Base-by-base conservation (phyloP, 2,329 filamentous ascomycete species). In the Apiospora kogelbergensis region DNA sequence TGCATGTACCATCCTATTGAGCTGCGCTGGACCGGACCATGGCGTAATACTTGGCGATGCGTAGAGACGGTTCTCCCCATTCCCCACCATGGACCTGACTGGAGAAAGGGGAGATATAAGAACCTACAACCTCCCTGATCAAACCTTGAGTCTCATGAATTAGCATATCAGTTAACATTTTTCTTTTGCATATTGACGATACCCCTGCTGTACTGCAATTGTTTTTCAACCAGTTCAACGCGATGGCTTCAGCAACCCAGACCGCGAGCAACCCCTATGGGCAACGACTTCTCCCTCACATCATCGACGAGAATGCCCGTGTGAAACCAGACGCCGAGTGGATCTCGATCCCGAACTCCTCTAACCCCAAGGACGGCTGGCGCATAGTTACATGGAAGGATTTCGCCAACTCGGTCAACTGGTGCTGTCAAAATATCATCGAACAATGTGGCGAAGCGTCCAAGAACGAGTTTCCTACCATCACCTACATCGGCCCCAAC, bases 401-500 rank as follows among this genome's bases (percentile, higher is more conserved):
- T 63, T 79, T 79, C 30, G 80, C 81, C 67, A 81, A 82, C 53
- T 80, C 80, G 13, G 72, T 84, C 70, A 81, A 84, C 74, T 76
- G 76, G 22, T 74, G 79, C 20, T 81, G 81, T 11, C 78, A 77
- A 40, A 75, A 73, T 67, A 76, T 84, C 48, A 68, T 77, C 15
- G 70, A 73, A 3, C 74, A 68, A 4, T 75, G 75, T 17, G 79
- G 80, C 60, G 66, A 33, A 10, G 74, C 78, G 2, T 64, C 71
- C 2, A 65, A 68, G 10, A 71, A 71, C 17, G 69, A 71, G 22
- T 78, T 79, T 65, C 80, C 80, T 1, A 84, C 81, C 0, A 76
- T 85, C 40, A 81, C 82, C 1, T 86, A 84, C 72, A 80, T 85
- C 66, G 84, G 83, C 0, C 81, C 81, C 15, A 79, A 77, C 30